Evolutionary conservation across 306 rosid genomes (phyloP).

Genomic region (Quercus robur): DNA sequence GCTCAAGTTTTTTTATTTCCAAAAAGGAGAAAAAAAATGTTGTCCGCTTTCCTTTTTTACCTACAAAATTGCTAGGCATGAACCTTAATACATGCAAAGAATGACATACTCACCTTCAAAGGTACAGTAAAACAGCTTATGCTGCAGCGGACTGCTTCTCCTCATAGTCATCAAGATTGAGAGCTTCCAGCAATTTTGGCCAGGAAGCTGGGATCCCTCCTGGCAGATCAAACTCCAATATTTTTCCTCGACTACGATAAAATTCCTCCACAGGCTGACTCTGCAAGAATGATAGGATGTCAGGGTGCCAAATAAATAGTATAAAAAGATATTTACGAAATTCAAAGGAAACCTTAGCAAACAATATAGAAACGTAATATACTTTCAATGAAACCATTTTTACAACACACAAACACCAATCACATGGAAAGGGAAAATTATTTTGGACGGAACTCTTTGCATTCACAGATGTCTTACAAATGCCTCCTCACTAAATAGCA

Average conservation of each 20-base stretch:
- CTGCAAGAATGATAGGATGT: constrained; percentile 39
- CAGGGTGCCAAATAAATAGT: constrained; percentile 9
- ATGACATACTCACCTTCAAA: constrained; percentile 41
- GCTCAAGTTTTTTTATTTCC: constrained; percentile 20
- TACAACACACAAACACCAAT: not conserved
- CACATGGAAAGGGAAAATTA: not conserved
- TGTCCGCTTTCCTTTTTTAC: constrained; percentile 10
- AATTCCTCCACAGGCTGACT: constrained; percentile 85
- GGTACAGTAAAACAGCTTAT: constrained; percentile 29
- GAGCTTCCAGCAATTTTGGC: constrained; percentile 90
- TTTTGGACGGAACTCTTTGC: not conserved
- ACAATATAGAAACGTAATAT: not conserved
- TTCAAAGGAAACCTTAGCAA: constrained; percentile 2
- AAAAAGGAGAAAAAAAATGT: constrained; percentile 23
- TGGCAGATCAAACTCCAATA: constrained; percentile 90
- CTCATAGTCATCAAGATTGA: constrained; percentile 76
- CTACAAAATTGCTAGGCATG: constrained; percentile 53
- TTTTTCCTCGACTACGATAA: constrained; percentile 67
- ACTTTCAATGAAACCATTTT: not conserved
- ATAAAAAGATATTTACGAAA: not conserved
- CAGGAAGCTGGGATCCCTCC: constrained; percentile 98
- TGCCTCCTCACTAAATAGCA: not conserved
- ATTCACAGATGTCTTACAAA: not conserved
- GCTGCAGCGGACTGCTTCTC: constrained; percentile 77
- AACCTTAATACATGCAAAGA: constrained; percentile 44